A percentile compares a stretch with the other conserved stretches of the same genome.
phyloP scores from a whole-genome alignment of 805 yeast species.

The Yamadazyma laniorum region DNA sequence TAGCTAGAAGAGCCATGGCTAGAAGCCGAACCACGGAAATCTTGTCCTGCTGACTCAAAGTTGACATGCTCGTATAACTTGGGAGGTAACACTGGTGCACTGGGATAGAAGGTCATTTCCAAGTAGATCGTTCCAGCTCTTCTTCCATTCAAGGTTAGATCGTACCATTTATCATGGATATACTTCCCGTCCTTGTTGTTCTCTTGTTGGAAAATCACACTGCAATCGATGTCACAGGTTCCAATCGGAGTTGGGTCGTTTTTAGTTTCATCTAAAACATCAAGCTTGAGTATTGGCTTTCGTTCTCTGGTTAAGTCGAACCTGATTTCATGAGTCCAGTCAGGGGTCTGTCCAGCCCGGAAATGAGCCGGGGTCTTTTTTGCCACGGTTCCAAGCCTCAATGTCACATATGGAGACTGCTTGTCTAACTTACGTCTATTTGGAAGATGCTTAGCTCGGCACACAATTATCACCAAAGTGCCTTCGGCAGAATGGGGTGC shows the following conservation, averaged over 20 bases:
- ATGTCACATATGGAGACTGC: slow-evolving; percentile 87
- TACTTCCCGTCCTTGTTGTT: slow-evolving; percentile 53
- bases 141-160: slow-evolving; percentile 60
- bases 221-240: slow-evolving; percentile 72
- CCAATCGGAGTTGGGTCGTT: slow-evolving; percentile 87
- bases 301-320: slow-evolving; percentile 65
- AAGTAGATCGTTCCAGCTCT: slow-evolving; percentile 86
- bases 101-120: slow-evolving; percentile 89
- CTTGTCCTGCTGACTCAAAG: slow-evolving; percentile 5
- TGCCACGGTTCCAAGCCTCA: slow-evolving; percentile 78
- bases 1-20: not conserved
- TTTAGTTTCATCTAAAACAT: slow-evolving; percentile 81
- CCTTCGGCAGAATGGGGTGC: slow-evolving; percentile 44
- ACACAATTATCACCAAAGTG: slow-evolving; percentile 69
- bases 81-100: slow-evolving; percentile 44
- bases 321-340: slow-evolving; percentile 75
- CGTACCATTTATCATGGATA: slow-evolving; percentile 87
- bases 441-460: slow-evolving; percentile 82
- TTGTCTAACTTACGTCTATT: slow-evolving; percentile 85
- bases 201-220: slow-evolving; percentile 61
- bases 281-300: slow-evolving; percentile 62
- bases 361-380: slow-evolving; percentile 73
- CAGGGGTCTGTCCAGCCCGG: slow-evolving; percentile 94
- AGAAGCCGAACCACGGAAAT: not conserved
- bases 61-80: slow-evolving; percentile 20